phyloP scores from a whole-genome alignment of 345 rosid genomes.

The Atalantia buxifolia region DNA sequence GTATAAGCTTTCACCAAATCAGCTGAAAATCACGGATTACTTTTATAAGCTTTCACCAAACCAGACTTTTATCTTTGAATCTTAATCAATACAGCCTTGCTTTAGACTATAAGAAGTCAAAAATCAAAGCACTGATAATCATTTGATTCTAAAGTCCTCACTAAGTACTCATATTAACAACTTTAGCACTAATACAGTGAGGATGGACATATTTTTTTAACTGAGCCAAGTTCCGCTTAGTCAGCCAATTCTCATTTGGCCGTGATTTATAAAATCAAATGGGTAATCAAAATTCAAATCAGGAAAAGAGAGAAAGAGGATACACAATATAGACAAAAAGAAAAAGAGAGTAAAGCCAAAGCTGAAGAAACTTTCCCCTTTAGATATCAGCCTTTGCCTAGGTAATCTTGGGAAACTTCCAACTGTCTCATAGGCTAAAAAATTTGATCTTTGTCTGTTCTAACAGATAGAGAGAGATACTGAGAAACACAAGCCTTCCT shows the following conservation, averaged over 20 bases:
- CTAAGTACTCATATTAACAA: background rate
- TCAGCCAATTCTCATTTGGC: background rate
- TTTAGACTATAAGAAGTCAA: conserved; percentile 46
- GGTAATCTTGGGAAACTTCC: conserved; percentile 7
- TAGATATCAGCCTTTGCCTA: conserved; percentile 17
- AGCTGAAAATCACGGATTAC: background rate
- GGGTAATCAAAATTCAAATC: conserved; percentile 5
- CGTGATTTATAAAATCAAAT: conserved; percentile 21
- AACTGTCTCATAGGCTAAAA: conserved; percentile 17
- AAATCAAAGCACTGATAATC: conserved; percentile 12
- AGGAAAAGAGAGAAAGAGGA: background rate
- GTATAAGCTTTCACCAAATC: conserved; percentile 16
- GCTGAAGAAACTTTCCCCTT: conserved; percentile 17
- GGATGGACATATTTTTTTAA: background rate
- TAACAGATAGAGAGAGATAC: conserved; percentile 16
- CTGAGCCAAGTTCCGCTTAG: background rate
- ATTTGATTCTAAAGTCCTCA: conserved; percentile 24
- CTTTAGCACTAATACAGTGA: background rate
- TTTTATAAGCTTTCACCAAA: conserved; percentile 21
- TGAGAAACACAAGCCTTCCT: background rate
- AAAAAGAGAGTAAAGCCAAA: conserved; percentile 6
- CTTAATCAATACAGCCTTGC: conserved; percentile 38
- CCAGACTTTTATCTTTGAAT: conserved; percentile 41
- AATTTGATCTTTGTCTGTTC: conserved; percentile 8
- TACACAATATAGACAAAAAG: conserved; percentile 12